Percentiles rank a stretch among this genome's conserved stretches.
Evolutionary conservation across 805 yeast genomes (phyloP).

Genomic region (Yarrowia sp.): DNA sequence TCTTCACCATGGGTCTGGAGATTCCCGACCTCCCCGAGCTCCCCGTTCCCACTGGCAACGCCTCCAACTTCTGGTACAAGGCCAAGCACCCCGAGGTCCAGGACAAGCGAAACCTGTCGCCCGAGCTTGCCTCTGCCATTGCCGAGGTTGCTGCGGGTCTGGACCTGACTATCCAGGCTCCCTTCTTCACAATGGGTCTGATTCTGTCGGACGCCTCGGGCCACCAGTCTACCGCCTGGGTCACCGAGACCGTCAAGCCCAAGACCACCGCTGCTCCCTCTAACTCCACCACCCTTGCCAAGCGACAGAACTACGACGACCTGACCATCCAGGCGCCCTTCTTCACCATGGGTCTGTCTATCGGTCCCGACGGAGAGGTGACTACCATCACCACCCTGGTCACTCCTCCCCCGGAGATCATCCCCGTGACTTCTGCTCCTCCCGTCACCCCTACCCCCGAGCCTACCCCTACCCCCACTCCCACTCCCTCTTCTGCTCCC

Average conservation of each 20-base stretch:
- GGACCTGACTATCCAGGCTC: conserved; percentile 12
- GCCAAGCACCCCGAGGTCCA: background rate
- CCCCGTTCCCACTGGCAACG: background rate
- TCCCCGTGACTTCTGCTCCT: background rate
- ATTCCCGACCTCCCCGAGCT: background rate
- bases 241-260: conserved; percentile 2
- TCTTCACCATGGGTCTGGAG: conserved; percentile 12
- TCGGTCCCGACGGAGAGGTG: conserved; percentile 8
- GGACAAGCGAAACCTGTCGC: background rate
- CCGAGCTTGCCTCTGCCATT: background rate
- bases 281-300: background rate
- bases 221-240: background rate
- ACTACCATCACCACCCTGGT: conserved; percentile 3
- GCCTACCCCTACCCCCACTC: background rate
- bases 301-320: background rate
- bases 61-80: background rate
- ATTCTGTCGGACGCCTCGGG: background rate
- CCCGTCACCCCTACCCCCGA: background rate
- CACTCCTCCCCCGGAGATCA: background rate
- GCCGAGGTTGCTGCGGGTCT: conserved; percentile 4
- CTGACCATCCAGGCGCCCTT: conserved; percentile 1
- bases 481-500: background rate
- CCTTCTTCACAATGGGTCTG: conserved; percentile 14
- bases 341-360: conserved; percentile 13
- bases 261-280: background rate